Base-by-base conservation (phyloP, 352 stramenopile species). In the Globisporangium canariense region DNA sequence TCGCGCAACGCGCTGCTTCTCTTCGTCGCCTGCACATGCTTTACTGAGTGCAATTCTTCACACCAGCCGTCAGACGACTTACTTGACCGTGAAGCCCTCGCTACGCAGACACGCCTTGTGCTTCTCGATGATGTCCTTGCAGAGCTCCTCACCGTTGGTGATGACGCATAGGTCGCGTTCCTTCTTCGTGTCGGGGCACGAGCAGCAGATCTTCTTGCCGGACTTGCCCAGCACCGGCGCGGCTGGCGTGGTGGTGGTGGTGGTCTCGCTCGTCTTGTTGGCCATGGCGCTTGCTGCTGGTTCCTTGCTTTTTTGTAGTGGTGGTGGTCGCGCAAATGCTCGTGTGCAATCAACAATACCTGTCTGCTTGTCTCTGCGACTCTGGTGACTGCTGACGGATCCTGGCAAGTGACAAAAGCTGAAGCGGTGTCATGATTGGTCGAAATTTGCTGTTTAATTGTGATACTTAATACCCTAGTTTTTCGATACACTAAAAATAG, bases 161-260 rank as follows among this genome's bases (percentile, higher is more conserved):
- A 98, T 77, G 57, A 98, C 84, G 78, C 93, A 98, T 60, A 97
- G 67, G 67, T 98, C 93, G 50, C 93, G 88, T 61, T 77, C 90
- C 73, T 97, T 79, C 78, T 98, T 98, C 34, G 96, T 99, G 30
- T 98, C 96, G 20, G 97, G 97, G 70, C 97, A 99, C 54, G 93
- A 98, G 76, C 97, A 99, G 79, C 97, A 99, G 67, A 99, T 99
- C 78, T 98, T 98, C 80, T 98, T 98, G 66, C 96, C 94, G 0
- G 93, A 98, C 80, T 98, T 99, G 67, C 89, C 89, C 30, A 97
- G 55, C 60, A 91, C 73, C 0, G 83, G 85, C 2, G 64, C 62
- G 4, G 74, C 59, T 13, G 60, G 50, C 52, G 74, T 72, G 9
- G 59, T 70, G 18, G 58, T 72, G 11, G 59, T 68, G 18, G 60